Conservation (phyloP, 2,329 filamentous ascomycete genomes). For the Leptographium procerum region DNA sequence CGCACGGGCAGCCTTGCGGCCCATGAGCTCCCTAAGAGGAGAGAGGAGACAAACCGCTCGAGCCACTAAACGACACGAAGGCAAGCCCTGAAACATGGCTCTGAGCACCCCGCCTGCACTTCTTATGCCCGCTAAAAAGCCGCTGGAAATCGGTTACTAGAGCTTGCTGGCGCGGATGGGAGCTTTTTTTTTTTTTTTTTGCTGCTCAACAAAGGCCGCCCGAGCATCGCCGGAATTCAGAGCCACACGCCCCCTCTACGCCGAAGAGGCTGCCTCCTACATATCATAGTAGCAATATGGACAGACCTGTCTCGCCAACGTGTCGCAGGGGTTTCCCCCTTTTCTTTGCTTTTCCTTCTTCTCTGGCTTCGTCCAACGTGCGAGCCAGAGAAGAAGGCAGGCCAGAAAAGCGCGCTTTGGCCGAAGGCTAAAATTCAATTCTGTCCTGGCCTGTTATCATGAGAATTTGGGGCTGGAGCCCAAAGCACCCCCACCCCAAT, state of each 20-base stretch:
- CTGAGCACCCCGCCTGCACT: neutral
- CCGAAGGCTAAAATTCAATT: neutral
- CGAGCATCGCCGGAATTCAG: no score
- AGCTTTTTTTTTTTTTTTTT: no score
- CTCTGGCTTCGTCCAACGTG: no score
- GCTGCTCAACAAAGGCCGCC: no score
- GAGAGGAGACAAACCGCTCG: neutral
- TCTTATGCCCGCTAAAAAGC: neutral
- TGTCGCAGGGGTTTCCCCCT: neutral
- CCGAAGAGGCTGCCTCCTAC: constrained; percentile 11
- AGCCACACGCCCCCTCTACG: constrained; percentile 8
- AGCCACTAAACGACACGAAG: neutral
- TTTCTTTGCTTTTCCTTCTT: neutral
- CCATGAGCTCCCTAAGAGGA: neutral
- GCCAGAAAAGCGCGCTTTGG: neutral
- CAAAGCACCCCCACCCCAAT: neutral
- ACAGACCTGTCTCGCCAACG: constrained; percentile 1
- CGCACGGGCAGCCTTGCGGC: neutral
- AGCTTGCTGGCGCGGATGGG: no score
- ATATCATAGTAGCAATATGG: no score
- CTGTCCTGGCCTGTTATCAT: neutral
- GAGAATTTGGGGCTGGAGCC: neutral
- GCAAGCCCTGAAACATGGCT: neutral
- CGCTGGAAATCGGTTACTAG: neutral
- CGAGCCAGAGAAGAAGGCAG: neutral